These are phyloP conservation scores for Aspergillus sp. DNA, from an alignment of 2,329 filamentous ascomycete genomes.

Conservation along the genomic window DNA sequence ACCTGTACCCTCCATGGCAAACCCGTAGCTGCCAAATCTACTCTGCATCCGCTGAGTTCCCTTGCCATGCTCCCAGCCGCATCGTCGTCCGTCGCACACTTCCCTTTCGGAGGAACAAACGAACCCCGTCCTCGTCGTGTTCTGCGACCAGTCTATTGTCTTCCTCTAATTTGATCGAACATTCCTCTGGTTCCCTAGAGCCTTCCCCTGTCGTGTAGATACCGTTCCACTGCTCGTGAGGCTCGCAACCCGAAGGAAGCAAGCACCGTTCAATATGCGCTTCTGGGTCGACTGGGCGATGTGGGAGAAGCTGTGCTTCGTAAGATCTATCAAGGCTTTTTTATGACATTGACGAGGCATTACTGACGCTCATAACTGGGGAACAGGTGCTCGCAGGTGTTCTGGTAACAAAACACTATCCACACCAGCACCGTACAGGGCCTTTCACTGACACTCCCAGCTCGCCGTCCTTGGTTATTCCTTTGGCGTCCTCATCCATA, in stretches of 20 bases:
- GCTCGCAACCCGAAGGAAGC: not conserved
- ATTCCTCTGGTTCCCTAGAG: too few species aligned
- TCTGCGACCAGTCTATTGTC: too few species aligned
- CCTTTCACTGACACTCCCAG: slow-evolving; percentile 30
- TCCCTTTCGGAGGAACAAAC: not conserved
- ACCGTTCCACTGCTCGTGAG: not conserved
- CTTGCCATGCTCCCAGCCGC: too few species aligned
- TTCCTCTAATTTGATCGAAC: too few species aligned
- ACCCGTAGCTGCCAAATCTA: too few species aligned
- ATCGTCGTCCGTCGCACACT: not conserved
- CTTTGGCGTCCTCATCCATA: slow-evolving; percentile 52
- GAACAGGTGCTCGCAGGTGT: slow-evolving; percentile 62
- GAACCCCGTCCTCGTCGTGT: too few species aligned
- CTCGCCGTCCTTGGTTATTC: slow-evolving; percentile 60
- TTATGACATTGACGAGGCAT: not conserved
- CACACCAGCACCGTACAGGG: not conserved
- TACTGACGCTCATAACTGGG: slow-evolving; percentile 9
- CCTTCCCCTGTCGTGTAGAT: too few species aligned
- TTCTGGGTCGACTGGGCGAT: slow-evolving; percentile 67
- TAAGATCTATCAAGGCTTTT: slow-evolving; percentile 42
- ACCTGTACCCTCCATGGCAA: not conserved
- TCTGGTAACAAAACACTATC: slow-evolving; percentile 44
- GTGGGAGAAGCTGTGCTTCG: slow-evolving; percentile 87
- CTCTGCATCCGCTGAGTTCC: too few species aligned
- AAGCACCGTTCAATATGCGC: slow-evolving; percentile 17